Evolutionary conservation across 441 rosid species (phyloP).

Genomic region (Metrosideros polymorpha): DNA sequence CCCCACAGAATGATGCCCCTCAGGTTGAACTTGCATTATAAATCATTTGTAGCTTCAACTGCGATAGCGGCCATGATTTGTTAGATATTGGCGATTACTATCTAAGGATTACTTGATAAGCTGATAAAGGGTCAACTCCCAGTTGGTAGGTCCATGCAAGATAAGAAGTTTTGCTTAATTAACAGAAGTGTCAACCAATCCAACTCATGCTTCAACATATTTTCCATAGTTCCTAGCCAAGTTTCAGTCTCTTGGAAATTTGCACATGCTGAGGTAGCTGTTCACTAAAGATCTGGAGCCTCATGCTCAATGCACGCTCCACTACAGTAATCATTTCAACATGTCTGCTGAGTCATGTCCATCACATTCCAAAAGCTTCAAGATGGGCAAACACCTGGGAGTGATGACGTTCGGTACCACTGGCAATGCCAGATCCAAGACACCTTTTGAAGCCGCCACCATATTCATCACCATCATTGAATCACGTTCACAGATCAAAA

Average conservation of each 20-base stretch:
- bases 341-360: neutral
- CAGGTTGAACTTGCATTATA: neutral
- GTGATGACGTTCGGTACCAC: neutral
- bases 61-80: neutral
- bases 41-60: neutral
- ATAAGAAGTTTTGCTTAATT: neutral
- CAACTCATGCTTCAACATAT: neutral
- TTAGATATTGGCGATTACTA: neutral
- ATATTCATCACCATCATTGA: neutral
- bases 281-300: neutral
- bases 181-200: neutral
- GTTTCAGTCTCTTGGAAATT: neutral
- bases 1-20: neutral
- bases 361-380: neutral
- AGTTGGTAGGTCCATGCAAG: neutral
- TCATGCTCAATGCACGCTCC: neutral
- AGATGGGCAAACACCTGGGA: neutral
- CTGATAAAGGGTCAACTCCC: neutral
- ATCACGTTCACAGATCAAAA: neutral
- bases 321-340: neutral
- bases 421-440: neutral
- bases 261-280: neutral
- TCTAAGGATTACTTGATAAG: neutral
- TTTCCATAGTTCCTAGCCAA: neutral
- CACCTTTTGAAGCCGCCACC: neutral